These are phyloP conservation scores for Xylogone sp. DNA, from an alignment of 2,329 filamentous ascomycete genomes.

Conservation along the genomic window DNA sequence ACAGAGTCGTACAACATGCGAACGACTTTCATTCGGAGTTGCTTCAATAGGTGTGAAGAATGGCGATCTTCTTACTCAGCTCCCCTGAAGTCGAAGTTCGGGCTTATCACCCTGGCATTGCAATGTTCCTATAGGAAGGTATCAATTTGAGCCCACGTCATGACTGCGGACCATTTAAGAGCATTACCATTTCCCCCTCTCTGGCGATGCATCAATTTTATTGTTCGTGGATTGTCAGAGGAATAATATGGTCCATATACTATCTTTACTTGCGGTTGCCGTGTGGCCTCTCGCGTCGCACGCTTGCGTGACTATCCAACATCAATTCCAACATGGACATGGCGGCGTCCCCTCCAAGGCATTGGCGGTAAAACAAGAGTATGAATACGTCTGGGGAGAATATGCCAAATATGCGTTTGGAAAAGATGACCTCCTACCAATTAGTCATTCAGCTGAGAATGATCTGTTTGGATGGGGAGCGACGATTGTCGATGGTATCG, in stretches of 20 bases:
- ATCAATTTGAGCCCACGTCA: too few species aligned
- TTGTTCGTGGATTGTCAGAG: neutral
- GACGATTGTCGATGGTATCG: conserved; percentile 72
- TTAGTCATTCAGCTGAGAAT: conserved; percentile 59
- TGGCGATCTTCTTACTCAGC: too few species aligned
- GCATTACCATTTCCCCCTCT: too few species aligned
- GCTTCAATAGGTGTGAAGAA: too few species aligned
- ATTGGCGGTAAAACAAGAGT: conserved; percentile 58
- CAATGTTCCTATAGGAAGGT: too few species aligned
- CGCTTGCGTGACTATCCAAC: neutral
- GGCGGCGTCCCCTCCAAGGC: conserved; percentile 31
- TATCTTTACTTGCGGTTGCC: neutral
- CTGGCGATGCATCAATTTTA: too few species aligned
- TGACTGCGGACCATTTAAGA: too few species aligned
- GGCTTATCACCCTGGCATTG: too few species aligned
- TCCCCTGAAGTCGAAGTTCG: too few species aligned
- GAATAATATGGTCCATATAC: neutral
- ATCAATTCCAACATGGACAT: neutral
- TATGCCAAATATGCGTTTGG: conserved; percentile 70
- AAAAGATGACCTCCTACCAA: conserved; percentile 66
- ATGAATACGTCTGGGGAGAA: conserved; percentile 64
- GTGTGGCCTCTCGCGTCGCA: neutral
- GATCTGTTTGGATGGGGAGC: conserved; percentile 74
- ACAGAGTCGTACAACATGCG: too few species aligned
- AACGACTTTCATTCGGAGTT: too few species aligned